phyloP scores from a whole-genome alignment of 257 asterid species.

The Ilex aquifolium region DNA sequence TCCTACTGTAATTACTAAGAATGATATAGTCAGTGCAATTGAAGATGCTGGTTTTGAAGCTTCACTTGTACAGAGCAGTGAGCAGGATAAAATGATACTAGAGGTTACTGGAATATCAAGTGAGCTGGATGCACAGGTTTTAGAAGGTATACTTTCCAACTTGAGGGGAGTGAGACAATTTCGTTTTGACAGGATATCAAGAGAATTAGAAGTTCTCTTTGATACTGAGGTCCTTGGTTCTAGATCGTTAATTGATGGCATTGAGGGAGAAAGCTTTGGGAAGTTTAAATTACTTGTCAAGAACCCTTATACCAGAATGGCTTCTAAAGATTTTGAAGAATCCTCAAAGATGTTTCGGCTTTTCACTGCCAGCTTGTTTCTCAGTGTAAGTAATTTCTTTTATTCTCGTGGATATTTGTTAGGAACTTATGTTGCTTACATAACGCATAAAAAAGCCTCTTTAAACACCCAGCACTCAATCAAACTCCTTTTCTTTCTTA shows the following conservation, averaged over 20 bases:
- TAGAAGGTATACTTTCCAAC: constrained; percentile 61
- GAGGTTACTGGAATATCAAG: constrained; percentile 59
- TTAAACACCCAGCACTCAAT: background rate
- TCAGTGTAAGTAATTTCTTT: constrained; percentile 62
- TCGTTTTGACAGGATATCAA: constrained; percentile 38
- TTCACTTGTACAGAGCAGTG: constrained; percentile 88
- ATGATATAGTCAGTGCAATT: constrained; percentile 69
- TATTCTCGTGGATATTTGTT: background rate
- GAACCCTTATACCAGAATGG: constrained; percentile 83
- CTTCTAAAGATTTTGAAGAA: constrained; percentile 82
- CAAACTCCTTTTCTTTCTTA: background rate
- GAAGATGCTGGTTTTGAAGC: constrained; percentile 99
- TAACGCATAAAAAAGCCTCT: background rate
- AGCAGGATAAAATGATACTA: constrained; percentile 71
- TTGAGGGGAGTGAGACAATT: constrained; percentile 78
- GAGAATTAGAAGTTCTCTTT: constrained; percentile 67
- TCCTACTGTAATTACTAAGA: constrained; percentile 56
- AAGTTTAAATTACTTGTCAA: constrained; percentile 63
- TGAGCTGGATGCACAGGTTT: constrained; percentile 61
- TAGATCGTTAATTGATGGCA: constrained; percentile 71
- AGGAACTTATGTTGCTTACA: background rate
- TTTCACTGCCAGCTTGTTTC: constrained; percentile 72
- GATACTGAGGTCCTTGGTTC: constrained; percentile 93
- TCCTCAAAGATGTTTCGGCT: constrained; percentile 83
- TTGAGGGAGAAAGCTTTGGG: constrained; percentile 62